Percentiles rank a stretch among this genome's conserved stretches.
phyloP scores from a whole-genome alignment of 768 basidiomycete genomes.

The Rubroboletus pulcherrimus region DNA sequence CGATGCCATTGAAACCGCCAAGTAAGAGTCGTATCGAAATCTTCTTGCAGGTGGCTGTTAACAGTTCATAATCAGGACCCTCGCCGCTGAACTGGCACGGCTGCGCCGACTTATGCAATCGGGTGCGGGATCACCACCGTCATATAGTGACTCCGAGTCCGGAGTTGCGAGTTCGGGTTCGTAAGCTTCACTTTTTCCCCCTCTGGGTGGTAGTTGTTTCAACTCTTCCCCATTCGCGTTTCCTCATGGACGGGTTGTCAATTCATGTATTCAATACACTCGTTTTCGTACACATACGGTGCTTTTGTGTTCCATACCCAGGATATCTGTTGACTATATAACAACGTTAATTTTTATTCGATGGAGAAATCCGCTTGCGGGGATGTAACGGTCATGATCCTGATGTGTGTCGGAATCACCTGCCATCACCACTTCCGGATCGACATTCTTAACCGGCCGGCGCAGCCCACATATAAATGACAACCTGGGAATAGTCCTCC shows the following conservation, averaged over 20 bases:
- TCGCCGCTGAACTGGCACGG: constrained; percentile 63
- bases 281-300: constrained; percentile 20
- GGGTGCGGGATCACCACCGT: constrained; percentile 36
- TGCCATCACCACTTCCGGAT: background rate
- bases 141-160: constrained; percentile 6
- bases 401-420: background rate
- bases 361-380: background rate
- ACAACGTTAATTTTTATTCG: background rate
- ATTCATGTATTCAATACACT: constrained; percentile 32
- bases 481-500: background rate
- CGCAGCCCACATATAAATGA: constrained; percentile 8
- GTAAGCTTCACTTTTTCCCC: constrained; percentile 3
- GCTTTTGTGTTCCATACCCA: constrained; percentile 27
- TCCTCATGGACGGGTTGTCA: constrained; percentile 26
- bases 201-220: background rate
- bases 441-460: background rate
- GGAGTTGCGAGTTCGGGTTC: constrained; percentile 8
- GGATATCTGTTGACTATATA: constrained; percentile 20
- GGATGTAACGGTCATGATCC: background rate
- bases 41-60: background rate
- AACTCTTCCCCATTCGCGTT: constrained; percentile 2
- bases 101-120: constrained; percentile 71
- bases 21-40: constrained; percentile 37
- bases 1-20: constrained; percentile 56
- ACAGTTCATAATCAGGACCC: constrained; percentile 36